Evolutionary conservation across 768 basidiomycete genomes (phyloP), one percentile per base, ranked within the genome.

Genomic region (Lentinula sp.): DNA sequence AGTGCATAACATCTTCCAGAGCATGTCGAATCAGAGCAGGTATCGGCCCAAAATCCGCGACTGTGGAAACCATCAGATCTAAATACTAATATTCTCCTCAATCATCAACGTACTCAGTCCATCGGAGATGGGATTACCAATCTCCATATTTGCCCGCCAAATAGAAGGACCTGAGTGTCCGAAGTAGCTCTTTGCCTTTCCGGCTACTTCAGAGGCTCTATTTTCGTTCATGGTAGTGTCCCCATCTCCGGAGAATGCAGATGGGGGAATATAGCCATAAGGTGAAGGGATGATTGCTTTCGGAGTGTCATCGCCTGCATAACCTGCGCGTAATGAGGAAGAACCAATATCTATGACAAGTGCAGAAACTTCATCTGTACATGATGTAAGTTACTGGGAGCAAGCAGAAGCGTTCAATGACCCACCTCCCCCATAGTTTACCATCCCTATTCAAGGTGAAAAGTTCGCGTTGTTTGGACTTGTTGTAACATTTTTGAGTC

Each of bases 261-360:
- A 43, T n/a, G 37, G 55, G 46, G 73, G 72, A 61, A 74, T 76
- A 71, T 86, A 95, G 35, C 95, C 95, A 73, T 93, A 98, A 48
- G 85, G 80, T 3, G 95, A 91, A 7, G 97, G 91, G 64, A 96
- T 85, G 63, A 98, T 86, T 16, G 91, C 89, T 74, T 93, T 93
- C 16, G 97, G 97, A 10, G 90, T 84, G 69, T 98, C 97, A 74
- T 98, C 96, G 50, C 97, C 97, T 10, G 97, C 96, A 73, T 98
- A 97, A 57, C 97, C 97, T 10, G 94, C 93, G 70, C 97, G 88
- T 58, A 95, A 76, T 8, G 93, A 89, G 28, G 90, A 89, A 10
- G 91, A 80, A 32, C 97, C 97, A 70, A 98, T 89, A 77, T 99
- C 97, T 40, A 99, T 77, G 23, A 98, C 97, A 57, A 98, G 78